Evolutionary conservation across 2,329 filamentous ascomycete genomes (phyloP).

Genomic region (Fusarium compactum): DNA sequence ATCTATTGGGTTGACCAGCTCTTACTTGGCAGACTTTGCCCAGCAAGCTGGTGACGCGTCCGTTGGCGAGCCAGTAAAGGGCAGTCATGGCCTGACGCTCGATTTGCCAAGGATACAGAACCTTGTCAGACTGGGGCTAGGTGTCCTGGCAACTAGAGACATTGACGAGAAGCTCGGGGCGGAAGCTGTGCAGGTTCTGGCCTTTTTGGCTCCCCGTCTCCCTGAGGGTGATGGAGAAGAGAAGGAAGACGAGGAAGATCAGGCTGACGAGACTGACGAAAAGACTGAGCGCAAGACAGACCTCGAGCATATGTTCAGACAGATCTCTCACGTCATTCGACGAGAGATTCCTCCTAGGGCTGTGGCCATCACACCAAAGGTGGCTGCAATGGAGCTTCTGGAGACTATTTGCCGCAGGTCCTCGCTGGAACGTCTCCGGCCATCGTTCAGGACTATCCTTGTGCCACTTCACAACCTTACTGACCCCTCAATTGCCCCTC

Average conservation of each 20-base stretch:
- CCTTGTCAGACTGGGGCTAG: constrained; percentile 63
- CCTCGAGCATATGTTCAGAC: constrained; percentile 81
- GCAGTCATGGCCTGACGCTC: constrained; percentile 78
- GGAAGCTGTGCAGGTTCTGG: constrained; percentile 82
- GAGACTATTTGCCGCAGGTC: constrained; percentile 75
- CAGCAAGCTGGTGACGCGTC: constrained; percentile 64
- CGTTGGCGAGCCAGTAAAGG: constrained; percentile 69
- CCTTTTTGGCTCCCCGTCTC: constrained; percentile 78
- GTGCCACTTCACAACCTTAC: constrained; percentile 83
- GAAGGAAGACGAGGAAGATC: constrained; percentile 57
- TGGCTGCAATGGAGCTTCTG: constrained; percentile 79
- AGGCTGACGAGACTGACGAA: constrained; percentile 58
- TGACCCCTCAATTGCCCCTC: constrained; percentile 78
- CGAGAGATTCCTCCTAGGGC: constrained; percentile 76
- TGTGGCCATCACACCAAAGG: constrained; percentile 77
- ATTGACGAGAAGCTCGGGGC: constrained; percentile 80
- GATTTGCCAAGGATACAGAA: constrained; percentile 72
- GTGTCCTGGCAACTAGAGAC: constrained; percentile 70
- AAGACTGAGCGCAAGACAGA: constrained; percentile 56
- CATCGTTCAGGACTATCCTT: constrained; percentile 72
- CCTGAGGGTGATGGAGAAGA: constrained; percentile 55
- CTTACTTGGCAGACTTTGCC: constrained; percentile 85
- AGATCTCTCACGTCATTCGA: constrained; percentile 82
- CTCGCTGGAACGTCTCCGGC: constrained; percentile 66
- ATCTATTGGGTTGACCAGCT: constrained; percentile 77